Evolutionary conservation across 140 eudicot species (phyloP).

Genomic region (Cichorium intybus): DNA sequence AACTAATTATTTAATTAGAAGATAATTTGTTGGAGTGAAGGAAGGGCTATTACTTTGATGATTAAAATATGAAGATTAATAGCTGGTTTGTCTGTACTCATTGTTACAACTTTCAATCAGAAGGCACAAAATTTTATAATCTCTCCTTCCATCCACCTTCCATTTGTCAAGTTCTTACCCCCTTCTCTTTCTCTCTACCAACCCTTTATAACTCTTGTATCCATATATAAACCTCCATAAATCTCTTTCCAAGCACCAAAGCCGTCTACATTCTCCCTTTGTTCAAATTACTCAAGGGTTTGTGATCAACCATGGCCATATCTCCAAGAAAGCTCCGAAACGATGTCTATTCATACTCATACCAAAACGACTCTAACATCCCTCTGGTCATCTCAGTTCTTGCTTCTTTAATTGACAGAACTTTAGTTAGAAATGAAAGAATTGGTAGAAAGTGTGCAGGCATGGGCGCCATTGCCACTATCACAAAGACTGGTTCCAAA

Average conservation of each 20-base stretch:
- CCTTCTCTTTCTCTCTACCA: slow-evolving; percentile 28
- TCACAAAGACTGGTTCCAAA: slow-evolving; percentile 33
- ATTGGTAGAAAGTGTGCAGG: slow-evolving; percentile 44
- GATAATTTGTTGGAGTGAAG: not conserved
- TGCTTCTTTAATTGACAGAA: slow-evolving; percentile 79
- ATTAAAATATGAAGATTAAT: slow-evolving; percentile 21
- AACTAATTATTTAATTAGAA: slow-evolving; percentile 5
- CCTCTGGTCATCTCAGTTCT: slow-evolving; percentile 90
- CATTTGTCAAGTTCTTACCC: slow-evolving; percentile 46
- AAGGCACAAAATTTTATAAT: slow-evolving; percentile 53
- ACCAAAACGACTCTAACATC: slow-evolving; percentile 53
- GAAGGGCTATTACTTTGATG: not conserved
- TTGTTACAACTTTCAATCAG: slow-evolving; percentile 39
- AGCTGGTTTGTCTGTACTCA: slow-evolving; percentile 65
- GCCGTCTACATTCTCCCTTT: not conserved
- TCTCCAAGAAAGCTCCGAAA: slow-evolving; percentile 86
- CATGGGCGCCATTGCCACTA: slow-evolving; percentile 1
- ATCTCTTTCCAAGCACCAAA: slow-evolving; percentile 5
- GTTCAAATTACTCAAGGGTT: not conserved
- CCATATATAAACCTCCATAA: slow-evolving; percentile 30
- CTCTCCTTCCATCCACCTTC: slow-evolving; percentile 63
- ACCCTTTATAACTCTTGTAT: slow-evolving; percentile 18
- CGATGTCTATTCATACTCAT: slow-evolving; percentile 76
- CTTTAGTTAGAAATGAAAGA: slow-evolving; percentile 67
- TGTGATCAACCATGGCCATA: slow-evolving; percentile 36